Percentiles rank a stretch among this genome's conserved stretches.
Evolutionary conservation across 2,329 filamentous ascomycete genomes (phyloP).

Genomic region (Pseudogymnoascus sp.): DNA sequence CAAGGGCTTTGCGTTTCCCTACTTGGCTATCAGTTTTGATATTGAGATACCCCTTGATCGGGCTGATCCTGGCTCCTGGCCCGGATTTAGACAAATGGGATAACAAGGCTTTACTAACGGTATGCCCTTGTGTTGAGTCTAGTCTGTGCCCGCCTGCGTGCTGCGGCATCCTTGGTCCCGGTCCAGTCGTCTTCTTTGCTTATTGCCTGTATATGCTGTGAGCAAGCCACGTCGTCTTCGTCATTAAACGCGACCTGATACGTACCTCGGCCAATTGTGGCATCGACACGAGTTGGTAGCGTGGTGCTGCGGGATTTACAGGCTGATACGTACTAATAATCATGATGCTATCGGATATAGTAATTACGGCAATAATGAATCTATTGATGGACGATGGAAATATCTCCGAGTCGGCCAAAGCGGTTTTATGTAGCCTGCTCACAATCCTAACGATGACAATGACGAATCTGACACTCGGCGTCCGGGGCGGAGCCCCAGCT

Average conservation of each 20-base stretch:
- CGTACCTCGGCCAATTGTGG: conserved; percentile 33
- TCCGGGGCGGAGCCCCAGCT: background rate
- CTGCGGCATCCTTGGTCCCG: conserved; percentile 34
- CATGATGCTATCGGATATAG: conserved; percentile 16
- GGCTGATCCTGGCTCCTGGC: background rate
- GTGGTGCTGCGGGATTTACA: conserved; percentile 15
- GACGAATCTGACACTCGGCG: background rate
- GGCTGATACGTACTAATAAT: conserved; percentile 18
- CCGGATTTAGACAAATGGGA: conserved; percentile 13
- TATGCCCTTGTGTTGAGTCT: conserved; percentile 39
- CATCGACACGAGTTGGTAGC: conserved; percentile 28
- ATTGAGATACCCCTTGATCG: conserved; percentile 11
- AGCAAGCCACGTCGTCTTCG: conserved; percentile 22
- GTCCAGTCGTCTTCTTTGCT: conserved; percentile 38
- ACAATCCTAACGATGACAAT: background rate
- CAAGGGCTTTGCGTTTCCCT: conserved; percentile 29
- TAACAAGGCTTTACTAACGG: conserved; percentile 26
- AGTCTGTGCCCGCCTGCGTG: conserved; percentile 35
- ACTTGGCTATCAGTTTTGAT: conserved; percentile 19
- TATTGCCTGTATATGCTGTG: conserved; percentile 28
- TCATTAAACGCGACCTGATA: conserved; percentile 14
- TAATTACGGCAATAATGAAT: background rate
- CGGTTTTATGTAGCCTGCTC: background rate
- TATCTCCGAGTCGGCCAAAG: background rate
- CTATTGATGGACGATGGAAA: background rate